Evolutionary conservation across 2,329 filamentous ascomycete species (phyloP).

Genomic region (Colletotrichum musae): DNA sequence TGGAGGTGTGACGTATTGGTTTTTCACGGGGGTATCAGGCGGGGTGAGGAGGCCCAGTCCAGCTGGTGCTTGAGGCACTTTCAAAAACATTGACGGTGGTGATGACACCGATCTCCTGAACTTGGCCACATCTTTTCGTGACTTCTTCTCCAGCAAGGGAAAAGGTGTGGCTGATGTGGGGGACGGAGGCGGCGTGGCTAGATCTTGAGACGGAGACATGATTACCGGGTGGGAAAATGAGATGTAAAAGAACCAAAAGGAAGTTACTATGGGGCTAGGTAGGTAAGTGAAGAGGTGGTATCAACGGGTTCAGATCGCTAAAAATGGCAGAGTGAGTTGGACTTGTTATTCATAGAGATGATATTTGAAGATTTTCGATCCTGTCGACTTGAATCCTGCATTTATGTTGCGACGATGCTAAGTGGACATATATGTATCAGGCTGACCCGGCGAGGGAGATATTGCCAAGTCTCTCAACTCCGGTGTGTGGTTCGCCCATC

Average conservation of each 20-base stretch:
- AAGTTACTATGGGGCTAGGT: neutral
- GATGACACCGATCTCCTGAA: neutral
- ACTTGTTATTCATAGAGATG: constrained; percentile 9
- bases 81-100: constrained; percentile 1
- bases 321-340: neutral
- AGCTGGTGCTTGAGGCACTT: neutral
- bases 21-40: constrained; percentile 4
- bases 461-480: neutral
- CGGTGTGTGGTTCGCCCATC: neutral
- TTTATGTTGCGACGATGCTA: neutral
- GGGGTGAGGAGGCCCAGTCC: constrained; percentile 16
- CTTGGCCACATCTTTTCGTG: constrained; percentile 17
- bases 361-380: neutral
- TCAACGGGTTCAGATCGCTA: neutral
- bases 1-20: neutral
- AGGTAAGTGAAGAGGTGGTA: neutral
- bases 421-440: constrained; percentile 2
- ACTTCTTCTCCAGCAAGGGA: constrained; percentile 1
- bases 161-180: neutral
- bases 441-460: too few relatives aligned
- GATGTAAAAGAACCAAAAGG: neutral
- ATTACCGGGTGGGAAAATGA: neutral
- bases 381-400: neutral
- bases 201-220: constrained; percentile 23
- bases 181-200: constrained; percentile 12